phyloP scores from a whole-genome alignment of 73 alveolate genomes.

The Halteria grandinella region DNA sequence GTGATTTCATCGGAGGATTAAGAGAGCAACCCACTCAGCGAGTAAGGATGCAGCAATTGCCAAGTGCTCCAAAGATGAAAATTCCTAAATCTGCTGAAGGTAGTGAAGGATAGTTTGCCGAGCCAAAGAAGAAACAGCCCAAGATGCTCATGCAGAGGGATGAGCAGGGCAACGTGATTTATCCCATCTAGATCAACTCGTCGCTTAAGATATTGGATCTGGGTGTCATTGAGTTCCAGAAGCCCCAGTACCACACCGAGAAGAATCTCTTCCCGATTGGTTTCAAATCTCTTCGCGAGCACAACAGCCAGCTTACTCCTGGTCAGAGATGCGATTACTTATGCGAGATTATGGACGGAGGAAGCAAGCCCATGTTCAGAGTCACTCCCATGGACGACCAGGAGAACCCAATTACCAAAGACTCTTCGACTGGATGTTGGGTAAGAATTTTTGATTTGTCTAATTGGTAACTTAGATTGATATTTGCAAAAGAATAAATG shows the following conservation, averaged over 20 bases:
- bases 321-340: conserved; percentile 90
- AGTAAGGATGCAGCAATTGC: too few relatives aligned
- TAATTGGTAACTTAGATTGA: conserved; percentile 32
- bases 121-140: conserved; percentile 47
- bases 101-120: too few relatives aligned
- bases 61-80: too few relatives aligned
- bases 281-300: conserved; percentile 89
- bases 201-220: conserved; percentile 83
- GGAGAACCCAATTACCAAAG: conserved; percentile 91
- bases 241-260: conserved; percentile 91
- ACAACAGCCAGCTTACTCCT: conserved; percentile 82
- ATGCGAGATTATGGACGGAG: conserved; percentile 97
- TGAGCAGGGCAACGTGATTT: conserved; percentile 82
- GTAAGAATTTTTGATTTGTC: background rate
- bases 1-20: too few relatives aligned
- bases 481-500: conserved; percentile 89
- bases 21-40: too few relatives aligned
- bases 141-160: conserved; percentile 77
- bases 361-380: conserved; percentile 88
- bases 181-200: conserved; percentile 89
- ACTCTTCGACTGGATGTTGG: conserved; percentile 97
- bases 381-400: conserved; percentile 90
- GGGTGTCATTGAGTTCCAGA: conserved; percentile 85
- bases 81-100: too few relatives aligned
- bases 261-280: conserved; percentile 96